Evolutionary conservation across 2,329 filamentous ascomycete species (phyloP).

Genomic region (Bipolaris oryzae): DNA sequence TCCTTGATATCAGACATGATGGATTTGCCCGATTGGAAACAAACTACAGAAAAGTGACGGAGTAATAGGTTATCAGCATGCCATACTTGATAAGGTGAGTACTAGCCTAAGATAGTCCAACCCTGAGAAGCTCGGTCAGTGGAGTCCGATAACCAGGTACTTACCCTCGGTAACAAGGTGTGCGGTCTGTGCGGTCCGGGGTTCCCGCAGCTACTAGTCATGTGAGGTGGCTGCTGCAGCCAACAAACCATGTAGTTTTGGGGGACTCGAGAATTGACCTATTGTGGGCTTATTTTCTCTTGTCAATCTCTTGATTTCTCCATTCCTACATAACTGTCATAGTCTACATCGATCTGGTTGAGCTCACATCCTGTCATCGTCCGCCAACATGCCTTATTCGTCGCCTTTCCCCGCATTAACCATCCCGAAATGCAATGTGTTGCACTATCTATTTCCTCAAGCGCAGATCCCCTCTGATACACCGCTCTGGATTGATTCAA

Average conservation of each 20-base stretch:
- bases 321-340: background rate
- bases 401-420: conserved; percentile 53
- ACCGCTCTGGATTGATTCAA: conserved; percentile 60
- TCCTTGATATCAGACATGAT: conserved; percentile 42
- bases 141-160: conserved; percentile 31
- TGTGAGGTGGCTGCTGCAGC: conserved; percentile 22
- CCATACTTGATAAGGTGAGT: conserved; percentile 21
- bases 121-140: conserved; percentile 29
- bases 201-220: conserved; percentile 12
- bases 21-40: conserved; percentile 1
- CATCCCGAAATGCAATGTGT: conserved; percentile 54
- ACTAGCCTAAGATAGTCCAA: conserved; percentile 17
- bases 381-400: conserved; percentile 48
- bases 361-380: background rate
- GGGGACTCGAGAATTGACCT: too few species aligned
- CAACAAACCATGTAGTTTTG: too few species aligned
- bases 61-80: background rate
- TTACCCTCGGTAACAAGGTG: conserved; percentile 31
- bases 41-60: background rate
- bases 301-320: background rate
- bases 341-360: background rate
- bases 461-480: conserved; percentile 44
- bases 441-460: conserved; percentile 44
- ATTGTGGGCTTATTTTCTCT: background rate
- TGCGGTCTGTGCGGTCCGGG: conserved; percentile 26